Percentiles rank a stretch among this genome's conserved stretches.
phyloP scores from a whole-genome alignment of 2,329 filamentous ascomycete genomes.

The Aspergillus felis region DNA sequence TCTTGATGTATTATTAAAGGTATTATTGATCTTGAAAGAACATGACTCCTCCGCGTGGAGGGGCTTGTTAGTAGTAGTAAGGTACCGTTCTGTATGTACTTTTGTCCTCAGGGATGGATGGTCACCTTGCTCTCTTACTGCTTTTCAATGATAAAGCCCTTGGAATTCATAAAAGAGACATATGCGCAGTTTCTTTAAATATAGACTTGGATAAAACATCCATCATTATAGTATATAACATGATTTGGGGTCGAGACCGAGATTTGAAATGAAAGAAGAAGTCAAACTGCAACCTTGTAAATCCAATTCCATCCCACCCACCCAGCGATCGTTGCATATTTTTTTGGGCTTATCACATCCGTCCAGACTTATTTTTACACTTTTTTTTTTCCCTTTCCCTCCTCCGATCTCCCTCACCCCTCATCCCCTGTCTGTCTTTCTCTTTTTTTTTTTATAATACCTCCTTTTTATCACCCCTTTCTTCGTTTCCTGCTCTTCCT shows the following conservation, averaged over 20 bases:
- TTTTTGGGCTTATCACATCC: constrained; percentile 14
- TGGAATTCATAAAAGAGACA: not conserved
- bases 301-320: constrained; percentile 5
- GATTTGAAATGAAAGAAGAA: not conserved
- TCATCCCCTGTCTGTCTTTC: constrained; percentile 9
- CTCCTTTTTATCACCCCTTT: constrained; percentile 14
- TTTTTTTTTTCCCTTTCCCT: constrained; percentile 2
- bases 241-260: not conserved
- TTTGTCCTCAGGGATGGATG: not conserved
- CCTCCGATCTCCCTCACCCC: constrained; percentile 10
- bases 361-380: constrained; percentile 15
- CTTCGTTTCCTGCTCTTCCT: constrained; percentile 12
- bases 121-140: not conserved
- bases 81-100: not conserved
- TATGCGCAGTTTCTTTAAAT: not conserved
- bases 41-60: not conserved
- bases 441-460: constrained; percentile 10
- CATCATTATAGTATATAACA: not conserved
- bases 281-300: not conserved
- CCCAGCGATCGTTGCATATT: constrained; percentile 1
- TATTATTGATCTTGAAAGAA: not conserved
- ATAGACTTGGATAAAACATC: not conserved
- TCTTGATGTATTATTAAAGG: not conserved
- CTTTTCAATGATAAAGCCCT: not conserved
- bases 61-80: too few species aligned